Evolutionary conservation across 176 grass and related monocot genomes (phyloP).

Genomic region (Cenchrus purpureus): DNA sequence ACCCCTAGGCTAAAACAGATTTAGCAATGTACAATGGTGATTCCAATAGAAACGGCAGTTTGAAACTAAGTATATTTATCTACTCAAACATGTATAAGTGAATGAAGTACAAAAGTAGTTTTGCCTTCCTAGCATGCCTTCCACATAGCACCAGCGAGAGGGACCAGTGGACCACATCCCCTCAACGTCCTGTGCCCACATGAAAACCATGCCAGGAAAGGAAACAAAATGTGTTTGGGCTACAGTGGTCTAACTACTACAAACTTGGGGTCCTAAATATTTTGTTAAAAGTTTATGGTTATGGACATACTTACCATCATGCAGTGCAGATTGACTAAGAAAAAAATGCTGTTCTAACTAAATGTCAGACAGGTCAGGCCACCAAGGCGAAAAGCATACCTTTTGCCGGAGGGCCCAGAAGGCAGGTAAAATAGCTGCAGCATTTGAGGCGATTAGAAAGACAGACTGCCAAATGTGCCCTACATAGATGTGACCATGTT

Average conservation of each 20-base stretch:
- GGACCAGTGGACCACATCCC: background rate
- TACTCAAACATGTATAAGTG: constrained; percentile 29
- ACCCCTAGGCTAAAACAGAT: background rate
- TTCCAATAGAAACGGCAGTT: background rate
- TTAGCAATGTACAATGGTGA: background rate
- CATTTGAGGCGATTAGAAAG: constrained; percentile 95
- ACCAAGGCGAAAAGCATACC: constrained; percentile 53
- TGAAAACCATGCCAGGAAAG: background rate
- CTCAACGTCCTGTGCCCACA: background rate
- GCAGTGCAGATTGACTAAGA: background rate
- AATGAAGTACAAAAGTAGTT: background rate
- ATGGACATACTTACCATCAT: background rate
- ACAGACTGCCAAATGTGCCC: constrained; percentile 94
- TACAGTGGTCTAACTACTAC: background rate
- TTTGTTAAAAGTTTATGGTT: background rate
- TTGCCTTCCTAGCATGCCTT: background rate
- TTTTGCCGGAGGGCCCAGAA: constrained; percentile 87
- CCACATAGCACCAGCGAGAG: background rate
- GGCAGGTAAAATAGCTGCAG: constrained; percentile 86
- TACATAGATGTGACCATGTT: constrained; percentile 46
- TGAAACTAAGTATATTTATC: constrained; percentile 9
- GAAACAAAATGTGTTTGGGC: background rate
- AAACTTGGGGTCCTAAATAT: constrained; percentile 13
- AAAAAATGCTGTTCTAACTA: background rate
- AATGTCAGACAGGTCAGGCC: background rate